Conservation (phyloP, 2,329 filamentous ascomycete species). For the Verticillium alfalfae region DNA sequence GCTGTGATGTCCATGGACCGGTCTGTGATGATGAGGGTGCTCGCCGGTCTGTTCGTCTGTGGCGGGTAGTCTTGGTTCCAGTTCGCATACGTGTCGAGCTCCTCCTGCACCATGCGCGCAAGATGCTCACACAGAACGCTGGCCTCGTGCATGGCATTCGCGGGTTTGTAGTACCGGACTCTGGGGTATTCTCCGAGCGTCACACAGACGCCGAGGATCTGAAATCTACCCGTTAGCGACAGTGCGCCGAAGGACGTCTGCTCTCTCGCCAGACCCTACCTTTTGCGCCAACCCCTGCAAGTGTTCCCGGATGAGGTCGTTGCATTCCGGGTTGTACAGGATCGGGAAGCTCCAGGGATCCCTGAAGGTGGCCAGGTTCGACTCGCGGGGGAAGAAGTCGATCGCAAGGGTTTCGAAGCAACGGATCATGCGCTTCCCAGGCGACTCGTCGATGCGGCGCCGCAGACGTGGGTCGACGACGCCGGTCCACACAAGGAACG, state of each 20-base stretch:
- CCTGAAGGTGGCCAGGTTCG: constrained; percentile 82
- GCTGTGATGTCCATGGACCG: constrained; percentile 88
- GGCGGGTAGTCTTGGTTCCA: constrained; percentile 82
- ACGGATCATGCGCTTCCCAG: constrained; percentile 67
- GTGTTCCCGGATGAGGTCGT: constrained; percentile 74
- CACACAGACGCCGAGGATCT: constrained; percentile 85
- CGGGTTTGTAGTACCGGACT: constrained; percentile 84
- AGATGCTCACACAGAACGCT: constrained; percentile 81
- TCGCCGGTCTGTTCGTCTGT: constrained; percentile 69
- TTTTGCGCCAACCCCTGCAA: constrained; percentile 84
- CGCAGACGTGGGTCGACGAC: constrained; percentile 66
- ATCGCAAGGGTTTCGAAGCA: constrained; percentile 78
- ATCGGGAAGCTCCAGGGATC: constrained; percentile 95
- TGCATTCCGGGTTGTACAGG: constrained; percentile 86
- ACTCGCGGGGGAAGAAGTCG: constrained; percentile 87
- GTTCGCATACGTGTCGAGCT: constrained; percentile 83
- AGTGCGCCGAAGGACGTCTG: not conserved
- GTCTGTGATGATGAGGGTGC: constrained; percentile 81
- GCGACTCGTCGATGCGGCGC: constrained; percentile 68
- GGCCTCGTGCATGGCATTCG: constrained; percentile 73
- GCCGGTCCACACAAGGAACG: constrained; percentile 80
- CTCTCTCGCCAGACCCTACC: constrained; percentile 41
- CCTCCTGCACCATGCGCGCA: constrained; percentile 84
- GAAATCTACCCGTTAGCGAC: constrained; percentile 9
- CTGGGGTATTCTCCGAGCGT: constrained; percentile 90